Percentiles rank a stretch among this genome's conserved stretches.
Evolutionary conservation across 352 stramenopile species (phyloP).

Genomic region (Globisporangium polare): DNA sequence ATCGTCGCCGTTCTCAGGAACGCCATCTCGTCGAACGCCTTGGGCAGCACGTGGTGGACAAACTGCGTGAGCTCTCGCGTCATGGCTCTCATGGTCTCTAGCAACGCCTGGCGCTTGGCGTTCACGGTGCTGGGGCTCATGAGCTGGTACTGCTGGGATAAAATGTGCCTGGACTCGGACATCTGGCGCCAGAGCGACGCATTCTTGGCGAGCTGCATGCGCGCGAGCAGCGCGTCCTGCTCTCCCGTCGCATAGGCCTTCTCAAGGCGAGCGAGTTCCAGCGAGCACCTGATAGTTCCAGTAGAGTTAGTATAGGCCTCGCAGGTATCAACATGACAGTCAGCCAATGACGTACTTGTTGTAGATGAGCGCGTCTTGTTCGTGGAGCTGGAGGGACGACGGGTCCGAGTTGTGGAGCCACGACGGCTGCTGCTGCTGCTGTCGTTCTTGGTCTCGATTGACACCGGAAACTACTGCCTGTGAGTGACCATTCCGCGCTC

Average conservation of each 20-base stretch:
- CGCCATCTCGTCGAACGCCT: conserved; percentile 27
- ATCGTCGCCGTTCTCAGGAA: conserved; percentile 37
- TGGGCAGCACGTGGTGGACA: conserved; percentile 17
- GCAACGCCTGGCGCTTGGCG: conserved; percentile 9
- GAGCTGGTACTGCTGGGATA: conserved; percentile 37
- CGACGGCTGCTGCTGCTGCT: conserved; percentile 4
- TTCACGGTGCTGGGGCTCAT: conserved; percentile 22
- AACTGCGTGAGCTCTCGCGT: conserved; percentile 25
- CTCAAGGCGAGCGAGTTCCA: conserved; percentile 32
- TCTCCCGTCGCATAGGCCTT: conserved; percentile 31
- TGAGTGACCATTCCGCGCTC: not conserved
- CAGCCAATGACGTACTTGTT: conserved; percentile 27
- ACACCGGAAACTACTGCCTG: not conserved
- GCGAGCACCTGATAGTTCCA: conserved; percentile 20
- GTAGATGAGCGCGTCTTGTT: conserved; percentile 37
- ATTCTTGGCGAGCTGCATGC: conserved; percentile 26
- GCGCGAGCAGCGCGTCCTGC: conserved; percentile 28
- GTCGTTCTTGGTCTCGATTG: not conserved
- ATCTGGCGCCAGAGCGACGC: conserved; percentile 20
- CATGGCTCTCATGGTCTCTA: conserved; percentile 14
- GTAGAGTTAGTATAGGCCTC: not conserved
- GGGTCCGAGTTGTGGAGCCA: conserved; percentile 36
- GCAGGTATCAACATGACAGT: not conserved
- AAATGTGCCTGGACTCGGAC: conserved; percentile 13
- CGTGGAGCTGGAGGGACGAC: conserved; percentile 23